These are phyloP conservation scores for Gossypium gossypioides DNA, from an alignment of 441 rosid species.

Conservation along the genomic window DNA sequence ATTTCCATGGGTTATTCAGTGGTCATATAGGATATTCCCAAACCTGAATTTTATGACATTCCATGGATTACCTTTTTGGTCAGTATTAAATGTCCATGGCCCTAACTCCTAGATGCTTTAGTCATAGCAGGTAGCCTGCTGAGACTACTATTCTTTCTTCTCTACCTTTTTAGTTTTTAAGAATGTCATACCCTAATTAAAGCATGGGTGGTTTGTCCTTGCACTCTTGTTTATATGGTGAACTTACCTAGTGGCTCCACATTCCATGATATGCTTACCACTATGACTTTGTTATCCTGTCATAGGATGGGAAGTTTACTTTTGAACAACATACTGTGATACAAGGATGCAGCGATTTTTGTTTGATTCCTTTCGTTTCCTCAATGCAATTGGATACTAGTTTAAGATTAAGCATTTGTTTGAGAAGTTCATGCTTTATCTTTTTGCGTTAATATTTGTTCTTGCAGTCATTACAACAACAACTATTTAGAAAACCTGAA, in stretches of 20 bases:
- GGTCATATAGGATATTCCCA: not conserved
- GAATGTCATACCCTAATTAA: not conserved
- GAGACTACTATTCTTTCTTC: not conserved
- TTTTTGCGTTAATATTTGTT: constrained; percentile 8
- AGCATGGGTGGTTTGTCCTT: not conserved
- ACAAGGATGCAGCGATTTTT: not conserved
- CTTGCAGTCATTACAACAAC: constrained; percentile 55
- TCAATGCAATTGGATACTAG: not conserved
- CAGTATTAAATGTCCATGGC: constrained; percentile 1
- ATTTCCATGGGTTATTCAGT: not conserved
- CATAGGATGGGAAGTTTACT: not conserved
- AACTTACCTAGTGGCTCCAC: not conserved
- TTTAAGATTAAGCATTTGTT: not conserved
- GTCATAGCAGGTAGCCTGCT: constrained; percentile 1
- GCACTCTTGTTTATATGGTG: not conserved
- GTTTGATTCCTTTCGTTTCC: not conserved
- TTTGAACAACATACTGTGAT: not conserved
- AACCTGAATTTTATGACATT: not conserved
- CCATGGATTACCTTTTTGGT: not conserved
- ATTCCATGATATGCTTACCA: not conserved
- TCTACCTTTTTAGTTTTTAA: not conserved
- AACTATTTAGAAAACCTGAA: constrained; percentile 61
- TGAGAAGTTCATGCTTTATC: not conserved
- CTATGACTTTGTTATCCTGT: not conserved
- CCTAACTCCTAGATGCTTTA: not conserved